Percentiles rank a stretch among this genome's conserved stretches.
Conservation (phyloP, 129 eudicot genomes). For the Deinandra increscens region DNA sequence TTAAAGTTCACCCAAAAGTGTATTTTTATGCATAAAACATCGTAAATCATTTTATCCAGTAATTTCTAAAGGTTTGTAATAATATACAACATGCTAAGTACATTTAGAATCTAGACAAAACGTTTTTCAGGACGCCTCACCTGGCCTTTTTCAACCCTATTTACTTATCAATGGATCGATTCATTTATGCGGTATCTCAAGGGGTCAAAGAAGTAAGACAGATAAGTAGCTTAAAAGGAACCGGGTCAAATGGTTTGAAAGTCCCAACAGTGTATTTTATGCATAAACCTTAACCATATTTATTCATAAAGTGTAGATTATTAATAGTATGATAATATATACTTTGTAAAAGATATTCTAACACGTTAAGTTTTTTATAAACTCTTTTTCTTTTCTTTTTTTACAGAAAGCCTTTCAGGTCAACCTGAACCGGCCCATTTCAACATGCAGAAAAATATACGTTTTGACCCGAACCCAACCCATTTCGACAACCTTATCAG, state of each 20-base stretch:
- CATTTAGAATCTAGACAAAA: background rate
- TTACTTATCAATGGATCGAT: background rate
- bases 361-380: background rate
- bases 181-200: background rate
- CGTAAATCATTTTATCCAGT: background rate
- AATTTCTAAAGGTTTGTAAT: conserved; percentile 1
- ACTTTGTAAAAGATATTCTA: background rate
- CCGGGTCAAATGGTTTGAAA: background rate
- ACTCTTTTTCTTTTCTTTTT: background rate
- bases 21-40: background rate
- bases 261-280: background rate
- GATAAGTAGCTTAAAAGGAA: background rate
- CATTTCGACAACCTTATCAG: conserved; percentile 72
- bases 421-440: background rate
- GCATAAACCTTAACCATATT: background rate
- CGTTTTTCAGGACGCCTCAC: background rate
- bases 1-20: background rate
- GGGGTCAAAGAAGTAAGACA: background rate
- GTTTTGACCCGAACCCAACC: background rate
- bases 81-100: background rate
- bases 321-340: background rate
- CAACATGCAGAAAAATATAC: background rate
- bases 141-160: background rate
- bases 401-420: background rate
- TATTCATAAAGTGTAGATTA: background rate